Conservation (phyloP, 1,284 basidiomycete species). For the Ustilago curta region DNA sequence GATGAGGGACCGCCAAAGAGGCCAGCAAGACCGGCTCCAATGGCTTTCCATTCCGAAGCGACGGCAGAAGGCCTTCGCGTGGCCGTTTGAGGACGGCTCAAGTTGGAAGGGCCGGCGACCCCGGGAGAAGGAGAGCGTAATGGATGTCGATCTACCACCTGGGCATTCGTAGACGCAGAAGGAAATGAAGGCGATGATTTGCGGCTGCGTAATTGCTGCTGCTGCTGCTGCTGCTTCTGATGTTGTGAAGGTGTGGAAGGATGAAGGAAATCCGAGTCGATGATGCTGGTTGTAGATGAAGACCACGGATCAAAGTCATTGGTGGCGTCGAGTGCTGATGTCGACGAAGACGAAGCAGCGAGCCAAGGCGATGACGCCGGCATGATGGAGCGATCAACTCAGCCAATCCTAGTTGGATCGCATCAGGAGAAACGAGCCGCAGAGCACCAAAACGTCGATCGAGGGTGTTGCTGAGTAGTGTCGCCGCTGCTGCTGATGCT, state of each 20-base stretch:
- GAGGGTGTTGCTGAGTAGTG: not conserved
- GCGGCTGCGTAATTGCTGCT: conserved; percentile 36
- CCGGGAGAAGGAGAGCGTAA: conserved; percentile 41
- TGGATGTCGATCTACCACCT: conserved; percentile 42
- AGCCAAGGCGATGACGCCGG: conserved; percentile 35
- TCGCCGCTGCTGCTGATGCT: not conserved
- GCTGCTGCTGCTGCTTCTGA: not conserved
- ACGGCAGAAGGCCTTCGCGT: conserved; percentile 32
- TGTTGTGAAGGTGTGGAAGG: conserved; percentile 9
- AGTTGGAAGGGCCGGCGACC: conserved; percentile 11
- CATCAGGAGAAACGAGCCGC: conserved; percentile 3
- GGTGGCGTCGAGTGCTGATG: conserved; percentile 1
- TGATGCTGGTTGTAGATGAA: not conserved
- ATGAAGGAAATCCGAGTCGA: conserved; percentile 25
- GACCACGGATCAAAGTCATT: conserved; percentile 26
- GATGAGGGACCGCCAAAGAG: conserved; percentile 31
- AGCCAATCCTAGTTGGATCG: not conserved
- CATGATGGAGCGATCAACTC: conserved; percentile 12
- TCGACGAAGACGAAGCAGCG: conserved; percentile 11
- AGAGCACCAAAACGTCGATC: not conserved
- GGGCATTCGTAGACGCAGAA: conserved; percentile 11
- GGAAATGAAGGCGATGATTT: conserved; percentile 23
- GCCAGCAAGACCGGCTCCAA: conserved; percentile 42
- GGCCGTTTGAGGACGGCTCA: conserved; percentile 6
- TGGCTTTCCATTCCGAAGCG: conserved; percentile 48